Evolutionary conservation across 257 asterid species (phyloP).

Genomic region (Parsonsia alboflavescens): DNA sequence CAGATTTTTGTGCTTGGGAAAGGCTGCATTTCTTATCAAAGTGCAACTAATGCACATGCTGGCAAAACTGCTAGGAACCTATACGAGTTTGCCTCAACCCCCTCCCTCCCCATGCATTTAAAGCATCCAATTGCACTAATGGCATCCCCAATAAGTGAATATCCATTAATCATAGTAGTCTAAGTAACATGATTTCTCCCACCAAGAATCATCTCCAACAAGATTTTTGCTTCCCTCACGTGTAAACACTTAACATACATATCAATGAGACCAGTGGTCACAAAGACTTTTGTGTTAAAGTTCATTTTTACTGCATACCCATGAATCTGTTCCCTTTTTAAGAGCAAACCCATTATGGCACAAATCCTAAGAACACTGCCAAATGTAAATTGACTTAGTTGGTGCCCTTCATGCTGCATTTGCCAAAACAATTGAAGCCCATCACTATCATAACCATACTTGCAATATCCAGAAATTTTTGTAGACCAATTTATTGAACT

Average conservation of each 20-base stretch:
- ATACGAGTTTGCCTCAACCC: constrained; percentile 64
- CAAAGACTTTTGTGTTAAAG: constrained; percentile 51
- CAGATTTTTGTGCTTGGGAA: no score
- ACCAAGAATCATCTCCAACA: constrained; percentile 42
- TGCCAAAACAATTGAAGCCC: constrained; percentile 50
- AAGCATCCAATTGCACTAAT: constrained; percentile 49
- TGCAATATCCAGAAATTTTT: constrained; percentile 76
- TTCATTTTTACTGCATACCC: constrained; percentile 51
- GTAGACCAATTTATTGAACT: constrained; percentile 71
- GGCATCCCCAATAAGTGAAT: constrained; percentile 53
- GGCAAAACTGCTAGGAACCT: no score
- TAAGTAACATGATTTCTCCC: constrained; percentile 86
- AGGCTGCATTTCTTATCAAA: no score
- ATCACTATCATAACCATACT: constrained; percentile 51
- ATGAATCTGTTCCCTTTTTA: constrained; percentile 58
- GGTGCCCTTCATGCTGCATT: constrained; percentile 53
- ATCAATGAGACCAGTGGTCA: constrained; percentile 72
- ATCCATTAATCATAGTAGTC: constrained; percentile 84
- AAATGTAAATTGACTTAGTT: constrained; percentile 55
- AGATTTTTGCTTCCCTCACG: constrained; percentile 50
- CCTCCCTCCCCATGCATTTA: constrained; percentile 51
- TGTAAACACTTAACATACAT: constrained; percentile 59
- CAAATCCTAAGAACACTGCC: constrained; percentile 72
- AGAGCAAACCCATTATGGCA: constrained; percentile 50
- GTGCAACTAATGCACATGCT: no score